These are phyloP conservation scores for Hanseniaspora gamundiae DNA, from an alignment of 1,139 yeast genomes.

Conservation along the genomic window DNA sequence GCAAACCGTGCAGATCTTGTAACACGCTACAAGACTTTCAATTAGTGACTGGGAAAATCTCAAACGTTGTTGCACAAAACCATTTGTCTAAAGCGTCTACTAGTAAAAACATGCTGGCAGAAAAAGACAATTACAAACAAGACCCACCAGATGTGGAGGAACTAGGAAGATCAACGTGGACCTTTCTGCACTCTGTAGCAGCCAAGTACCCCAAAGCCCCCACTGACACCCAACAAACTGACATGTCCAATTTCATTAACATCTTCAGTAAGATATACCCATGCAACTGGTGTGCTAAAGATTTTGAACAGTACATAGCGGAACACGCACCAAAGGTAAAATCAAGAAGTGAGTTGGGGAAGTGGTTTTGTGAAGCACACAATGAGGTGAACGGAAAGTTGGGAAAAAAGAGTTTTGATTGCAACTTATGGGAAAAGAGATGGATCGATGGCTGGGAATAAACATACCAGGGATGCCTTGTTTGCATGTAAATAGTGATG, in stretches of 20 bases:
- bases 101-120: constrained; percentile 13
- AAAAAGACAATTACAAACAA: constrained; percentile 29
- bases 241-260: constrained; percentile 56
- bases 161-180: constrained; percentile 87
- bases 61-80: constrained; percentile 14
- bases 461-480: not conserved
- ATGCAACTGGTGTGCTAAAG: constrained; percentile 89
- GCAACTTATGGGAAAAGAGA: constrained; percentile 80
- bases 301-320: constrained; percentile 54
- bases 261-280: constrained; percentile 80
- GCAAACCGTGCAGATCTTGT: constrained; percentile 91
- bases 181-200: constrained; percentile 78
- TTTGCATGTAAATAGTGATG: not conserved
- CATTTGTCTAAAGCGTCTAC: constrained; percentile 11
- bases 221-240: constrained; percentile 45
- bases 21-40: constrained; percentile 68
- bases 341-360: constrained; percentile 69
- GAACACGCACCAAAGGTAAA: constrained; percentile 53
- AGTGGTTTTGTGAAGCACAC: constrained; percentile 93
- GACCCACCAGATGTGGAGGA: constrained; percentile 83
- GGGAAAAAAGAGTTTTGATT: constrained; percentile 78
- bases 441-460: constrained; percentile 74
- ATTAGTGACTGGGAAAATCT: constrained; percentile 33
- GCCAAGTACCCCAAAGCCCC: constrained; percentile 79
- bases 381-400: constrained; percentile 76